phyloP scores from a whole-genome alignment of 2,329 filamentous ascomycete species.

The Hypoxylon sp. region DNA sequence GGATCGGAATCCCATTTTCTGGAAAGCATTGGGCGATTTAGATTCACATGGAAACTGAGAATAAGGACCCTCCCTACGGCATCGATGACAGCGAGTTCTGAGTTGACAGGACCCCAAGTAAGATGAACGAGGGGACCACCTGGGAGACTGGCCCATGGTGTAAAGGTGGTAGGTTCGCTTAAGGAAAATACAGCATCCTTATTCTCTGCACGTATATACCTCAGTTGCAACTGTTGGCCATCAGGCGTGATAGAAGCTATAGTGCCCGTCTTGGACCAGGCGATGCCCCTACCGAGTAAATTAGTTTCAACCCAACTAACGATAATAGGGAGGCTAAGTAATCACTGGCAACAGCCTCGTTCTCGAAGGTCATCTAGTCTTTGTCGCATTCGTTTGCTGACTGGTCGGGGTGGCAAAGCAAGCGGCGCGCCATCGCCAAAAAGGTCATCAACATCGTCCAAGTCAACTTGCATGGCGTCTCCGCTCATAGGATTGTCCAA shows the following conservation, averaged over 20 bases:
- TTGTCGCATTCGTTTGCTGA: slow-evolving; percentile 77
- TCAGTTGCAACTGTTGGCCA: slow-evolving; percentile 78
- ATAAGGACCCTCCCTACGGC: slow-evolving; percentile 82
- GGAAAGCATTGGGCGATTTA: slow-evolving; percentile 78
- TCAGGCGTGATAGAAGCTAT: slow-evolving; percentile 85
- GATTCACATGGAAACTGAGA: slow-evolving; percentile 76
- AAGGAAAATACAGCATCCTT: slow-evolving; percentile 82
- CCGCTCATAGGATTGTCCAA: slow-evolving; percentile 70
- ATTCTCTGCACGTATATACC: slow-evolving; percentile 78
- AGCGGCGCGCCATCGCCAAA: slow-evolving; percentile 79
- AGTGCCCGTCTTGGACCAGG: slow-evolving; percentile 90
- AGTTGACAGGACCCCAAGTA: slow-evolving; percentile 80
- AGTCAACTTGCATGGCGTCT: slow-evolving; percentile 64
- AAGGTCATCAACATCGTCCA: slow-evolving; percentile 78
- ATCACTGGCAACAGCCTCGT: slow-evolving; percentile 86
- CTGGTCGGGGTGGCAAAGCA: slow-evolving; percentile 65
- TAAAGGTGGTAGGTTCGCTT: slow-evolving; percentile 76
- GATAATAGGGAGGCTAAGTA: slow-evolving; percentile 50
- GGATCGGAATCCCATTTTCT: slow-evolving; percentile 76
- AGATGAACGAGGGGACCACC: slow-evolving; percentile 82
- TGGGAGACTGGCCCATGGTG: slow-evolving; percentile 73
- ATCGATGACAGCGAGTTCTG: slow-evolving; percentile 88
- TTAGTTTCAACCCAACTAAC: slow-evolving; percentile 35
- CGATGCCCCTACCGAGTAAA: slow-evolving; percentile 72
- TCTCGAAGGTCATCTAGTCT: slow-evolving; percentile 82